Evolutionary conservation across 352 stramenopile genomes (phyloP).

Genomic region (Pythium sukuiense): DNA sequence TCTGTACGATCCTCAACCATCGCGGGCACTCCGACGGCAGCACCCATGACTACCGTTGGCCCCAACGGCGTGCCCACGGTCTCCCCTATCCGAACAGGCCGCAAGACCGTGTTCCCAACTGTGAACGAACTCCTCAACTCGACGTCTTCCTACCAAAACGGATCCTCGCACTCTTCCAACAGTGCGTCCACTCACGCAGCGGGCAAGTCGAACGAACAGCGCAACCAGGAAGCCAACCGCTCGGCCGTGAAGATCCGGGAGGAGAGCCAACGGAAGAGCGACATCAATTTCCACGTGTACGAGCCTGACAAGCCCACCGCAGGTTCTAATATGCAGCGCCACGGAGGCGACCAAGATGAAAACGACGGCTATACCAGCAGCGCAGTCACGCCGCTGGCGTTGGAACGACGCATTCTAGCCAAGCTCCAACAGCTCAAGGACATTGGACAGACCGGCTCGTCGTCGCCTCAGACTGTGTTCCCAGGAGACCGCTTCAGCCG

Average conservation of each 20-base stretch:
- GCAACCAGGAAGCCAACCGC: constrained; percentile 63
- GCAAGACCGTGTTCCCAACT: constrained; percentile 48
- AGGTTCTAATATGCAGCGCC: constrained; percentile 15
- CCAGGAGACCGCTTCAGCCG: constrained; percentile 67
- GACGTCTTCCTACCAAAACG: constrained; percentile 13
- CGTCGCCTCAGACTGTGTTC: constrained; percentile 61
- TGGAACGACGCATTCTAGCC: constrained; percentile 58
- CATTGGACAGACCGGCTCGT: constrained; percentile 50
- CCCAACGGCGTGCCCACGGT: constrained; percentile 27
- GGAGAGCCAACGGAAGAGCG: constrained; percentile 58
- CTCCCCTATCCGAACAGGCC: constrained; percentile 61
- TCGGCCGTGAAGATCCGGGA: constrained; percentile 72
- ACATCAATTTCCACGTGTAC: constrained; percentile 37
- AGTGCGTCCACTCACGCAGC: constrained; percentile 34
- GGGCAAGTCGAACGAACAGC: constrained; percentile 75
- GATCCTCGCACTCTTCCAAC: not conserved
- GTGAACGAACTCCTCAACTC: constrained; percentile 23
- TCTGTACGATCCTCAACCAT: constrained; percentile 26
- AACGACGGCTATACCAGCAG: not conserved
- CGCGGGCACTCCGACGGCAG: constrained; percentile 16
- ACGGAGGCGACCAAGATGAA: not conserved
- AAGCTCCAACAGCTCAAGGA: constrained; percentile 68
- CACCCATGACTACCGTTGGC: not conserved
- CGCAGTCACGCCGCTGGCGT: constrained; percentile 29
- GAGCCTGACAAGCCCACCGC: constrained; percentile 11